Base-by-base conservation (phyloP, 441 rosid species). In the Biscutella laevigata region DNA sequence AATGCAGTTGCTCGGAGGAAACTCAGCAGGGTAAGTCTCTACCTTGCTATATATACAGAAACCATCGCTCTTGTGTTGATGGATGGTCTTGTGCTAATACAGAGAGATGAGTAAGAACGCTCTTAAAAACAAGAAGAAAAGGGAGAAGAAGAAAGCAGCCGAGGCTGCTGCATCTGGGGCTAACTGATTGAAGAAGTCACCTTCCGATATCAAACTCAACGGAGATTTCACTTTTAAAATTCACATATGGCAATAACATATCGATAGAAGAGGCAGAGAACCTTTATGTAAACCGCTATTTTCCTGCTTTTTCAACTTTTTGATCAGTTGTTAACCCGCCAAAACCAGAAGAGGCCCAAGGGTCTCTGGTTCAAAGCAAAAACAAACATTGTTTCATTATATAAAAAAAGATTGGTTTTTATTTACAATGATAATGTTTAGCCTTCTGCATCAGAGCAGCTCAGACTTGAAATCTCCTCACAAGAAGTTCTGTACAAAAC, bases 41-140 rank as follows among this genome's bases (percentile, higher is more conserved):
- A 19, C 48, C 48, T 50, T 53, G 12, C 21, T 12, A 4, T 25
- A 27, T 20, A 32, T 45, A 27, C 26, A 20, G 25, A 26, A 32
- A 20, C 22, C 2, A 5, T 24, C 4, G 6, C 2, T 7, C 39
- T 19, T 44, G 2, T 45, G 15, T 39, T 66, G 55, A 66, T 44
- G 16, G 4, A 35, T 47, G 24, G 3, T 41, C 7, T 56, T 11
- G 12, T 34, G 7, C 41, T 51, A 16, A 45, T 55, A 24, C 59
- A 84, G 96, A 40, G 84, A 82, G 76, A 56, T 81, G 90, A 87
- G 98, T 80, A 91, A 91, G 71, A 85, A 65, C 52, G 96, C 95
- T 5, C 76, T 80, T 38, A 85, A 34, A 61, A 91, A 91, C 90
- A 91, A 87, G 84, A 87, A 87, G 73, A 90, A 81, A 64, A 78